A percentile compares a stretch with the other conserved stretches of the same genome.
Conservation (phyloP, 805 yeast species). For the Spathaspora boniae region DNA sequence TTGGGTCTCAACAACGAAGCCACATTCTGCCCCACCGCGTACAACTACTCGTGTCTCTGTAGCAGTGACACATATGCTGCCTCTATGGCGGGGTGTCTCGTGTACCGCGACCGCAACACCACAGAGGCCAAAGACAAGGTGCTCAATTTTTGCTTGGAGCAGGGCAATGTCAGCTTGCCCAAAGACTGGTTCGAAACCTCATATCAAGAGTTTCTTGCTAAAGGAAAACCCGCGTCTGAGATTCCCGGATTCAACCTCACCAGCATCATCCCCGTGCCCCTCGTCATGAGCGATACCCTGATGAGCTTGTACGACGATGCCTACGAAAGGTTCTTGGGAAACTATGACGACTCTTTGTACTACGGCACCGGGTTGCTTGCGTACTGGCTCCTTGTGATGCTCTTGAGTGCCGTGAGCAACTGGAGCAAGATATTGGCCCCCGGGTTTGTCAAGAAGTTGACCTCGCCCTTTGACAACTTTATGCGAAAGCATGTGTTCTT, state of each 20-base stretch:
- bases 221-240: slow-evolving; percentile 6
- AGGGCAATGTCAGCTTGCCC: slow-evolving; percentile 3
- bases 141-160: no score
- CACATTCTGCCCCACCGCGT: neutral
- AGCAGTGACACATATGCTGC: neutral
- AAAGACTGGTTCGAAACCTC: slow-evolving; percentile 2
- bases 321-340: slow-evolving; percentile 18
- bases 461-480: slow-evolving; percentile 23
- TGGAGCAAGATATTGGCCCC: slow-evolving; percentile 44
- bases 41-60: slow-evolving; percentile 2
- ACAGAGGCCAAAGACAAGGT: no score
- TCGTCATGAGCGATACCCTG: slow-evolving; percentile 16
- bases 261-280: slow-evolving; percentile 20
- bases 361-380: slow-evolving; percentile 39
- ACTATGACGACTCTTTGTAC: slow-evolving; percentile 27
- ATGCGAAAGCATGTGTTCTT: slow-evolving; percentile 24
- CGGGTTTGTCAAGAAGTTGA: slow-evolving; percentile 20
- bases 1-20: slow-evolving; percentile 1
- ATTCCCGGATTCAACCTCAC: slow-evolving; percentile 6
- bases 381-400: slow-evolving; percentile 45
- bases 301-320: slow-evolving; percentile 12
- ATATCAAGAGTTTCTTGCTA: neutral
- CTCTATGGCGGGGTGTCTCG: slow-evolving; percentile 1
- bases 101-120: neutral
- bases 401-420: slow-evolving; percentile 39